Conservation (phyloP, 1,284 basidiomycete genomes). For the Trametes versicolor region DNA sequence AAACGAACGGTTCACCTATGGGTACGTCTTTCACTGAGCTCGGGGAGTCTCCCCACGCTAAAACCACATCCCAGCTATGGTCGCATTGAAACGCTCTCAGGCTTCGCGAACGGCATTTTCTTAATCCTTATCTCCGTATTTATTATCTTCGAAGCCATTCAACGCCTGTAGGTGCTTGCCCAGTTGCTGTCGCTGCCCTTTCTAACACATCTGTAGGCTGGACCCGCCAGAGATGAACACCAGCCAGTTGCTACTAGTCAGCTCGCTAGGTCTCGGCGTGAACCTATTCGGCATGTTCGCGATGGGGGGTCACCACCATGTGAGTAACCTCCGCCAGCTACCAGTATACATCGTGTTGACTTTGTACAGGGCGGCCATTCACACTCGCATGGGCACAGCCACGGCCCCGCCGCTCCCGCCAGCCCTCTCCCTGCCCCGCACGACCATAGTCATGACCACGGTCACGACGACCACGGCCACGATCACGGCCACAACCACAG, state of each 20-base stretch:
- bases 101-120: slow-evolving; percentile 98
- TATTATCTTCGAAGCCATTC: slow-evolving; percentile 98
- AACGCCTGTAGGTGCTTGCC: slow-evolving; percentile 78
- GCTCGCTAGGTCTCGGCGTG: slow-evolving; percentile 88
- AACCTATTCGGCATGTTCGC: slow-evolving; percentile 99
- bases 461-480: slow-evolving; percentile 37
- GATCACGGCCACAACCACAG: slow-evolving; percentile 25
- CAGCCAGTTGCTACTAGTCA: slow-evolving; percentile 91
- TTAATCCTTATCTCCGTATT: slow-evolving; percentile 97
- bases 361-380: slow-evolving; percentile 63
- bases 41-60: background rate
- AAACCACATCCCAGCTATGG: slow-evolving; percentile 70
- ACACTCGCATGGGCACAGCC: slow-evolving; percentile 50
- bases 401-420: slow-evolving; percentile 38
- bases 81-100: slow-evolving; percentile 98
- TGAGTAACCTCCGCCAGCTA: slow-evolving; percentile 47
- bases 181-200: background rate
- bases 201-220: slow-evolving; percentile 57
- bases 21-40: slow-evolving; percentile 57
- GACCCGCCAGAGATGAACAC: slow-evolving; percentile 99
- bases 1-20: slow-evolving; percentile 95
- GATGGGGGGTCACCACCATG: slow-evolving; percentile 94
- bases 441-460: slow-evolving; percentile 15
- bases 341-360: slow-evolving; percentile 11
- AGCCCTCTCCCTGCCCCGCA: slow-evolving; percentile 26